Base-by-base conservation (phyloP, 2,329 filamentous ascomycete species). In the Eutypella sp. region DNA sequence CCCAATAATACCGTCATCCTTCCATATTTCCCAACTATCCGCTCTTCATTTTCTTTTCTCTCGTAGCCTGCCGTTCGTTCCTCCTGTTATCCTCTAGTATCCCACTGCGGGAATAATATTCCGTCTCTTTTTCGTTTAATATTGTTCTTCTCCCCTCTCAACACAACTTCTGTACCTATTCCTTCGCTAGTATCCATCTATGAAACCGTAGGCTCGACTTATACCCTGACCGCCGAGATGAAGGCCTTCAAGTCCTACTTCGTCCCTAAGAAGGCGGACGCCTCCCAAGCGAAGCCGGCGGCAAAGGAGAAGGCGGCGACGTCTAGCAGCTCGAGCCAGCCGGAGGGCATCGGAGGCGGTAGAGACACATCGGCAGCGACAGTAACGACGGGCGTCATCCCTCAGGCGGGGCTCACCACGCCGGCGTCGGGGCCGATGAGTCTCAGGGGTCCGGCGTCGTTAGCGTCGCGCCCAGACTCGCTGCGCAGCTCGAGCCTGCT, bases 161-260 rank as follows among this genome's bases (percentile, higher is more conserved):
- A 33, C 5, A 33, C 13, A 15, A 33, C 16, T n/a, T 7, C 29
- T 39, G 10, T 39, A n/a, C 7, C 16, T 39, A 13, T 19, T 24
- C 36, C 15, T 19, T 39, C 36, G 44, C 29, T 47, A 41, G 25
- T 51, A 47, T 27, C 38, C 50, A 47, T 29, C 49, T 49, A 42
- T 31, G 16, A n/a, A n/a, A n/a, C n/a, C n/a, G n/a, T n/a, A n/a
- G n/a, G n/a, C n/a, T n/a, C n/a, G n/a, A n/a, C n/a, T 41, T 45
- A 34, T 33, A 31, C 45, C 31, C 22, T 41, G 42, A 37, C 44
- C 48, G 47, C 46, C 41, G 43, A 43, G 45, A 67, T 67, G 64
- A 48, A 58, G 38, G 56, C 58, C 49, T 45, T 66, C 53, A 66
- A 61, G 52, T 60, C 61, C 9, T 66, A 66, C 48, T 61, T 66